A percentile compares a stretch with the other conserved stretches of the same genome.
These are phyloP conservation scores for Macrophomina pseudophaseolina DNA, from an alignment of 2,329 filamentous ascomycete genomes.

Conservation along the genomic window DNA sequence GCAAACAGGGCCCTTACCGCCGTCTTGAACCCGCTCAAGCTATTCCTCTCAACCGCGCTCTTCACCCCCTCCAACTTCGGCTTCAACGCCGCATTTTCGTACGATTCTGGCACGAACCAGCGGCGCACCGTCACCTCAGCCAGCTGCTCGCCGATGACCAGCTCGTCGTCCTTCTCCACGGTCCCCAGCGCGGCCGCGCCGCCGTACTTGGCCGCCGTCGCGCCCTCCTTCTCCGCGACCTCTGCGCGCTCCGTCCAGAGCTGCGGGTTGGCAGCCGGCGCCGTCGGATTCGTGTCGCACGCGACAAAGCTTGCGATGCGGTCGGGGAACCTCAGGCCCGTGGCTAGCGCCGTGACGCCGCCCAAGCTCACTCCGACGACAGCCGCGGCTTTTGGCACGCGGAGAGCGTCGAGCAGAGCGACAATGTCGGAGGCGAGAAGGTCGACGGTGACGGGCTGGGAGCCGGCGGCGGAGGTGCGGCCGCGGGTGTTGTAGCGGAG, in stretches of 20 bases:
- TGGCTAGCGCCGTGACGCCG: slow-evolving; percentile 76
- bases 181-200: slow-evolving; percentile 30
- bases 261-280: slow-evolving; percentile 74
- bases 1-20: slow-evolving; percentile 73
- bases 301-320: slow-evolving; percentile 68
- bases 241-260: slow-evolving; percentile 80
- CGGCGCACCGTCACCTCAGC: slow-evolving; percentile 73
- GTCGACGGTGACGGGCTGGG: slow-evolving; percentile 60
- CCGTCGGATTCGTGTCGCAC: slow-evolving; percentile 78
- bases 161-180: slow-evolving; percentile 48
- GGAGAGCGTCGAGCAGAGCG: slow-evolving; percentile 69
- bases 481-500: slow-evolving; percentile 80
- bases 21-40: slow-evolving; percentile 70
- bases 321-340: slow-evolving; percentile 68
- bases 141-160: slow-evolving; percentile 66
- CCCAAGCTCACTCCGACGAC: slow-evolving; percentile 82
- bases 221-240: slow-evolving; percentile 64
- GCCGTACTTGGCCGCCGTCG: slow-evolving; percentile 35
- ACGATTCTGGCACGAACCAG: slow-evolving; percentile 72
- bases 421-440: slow-evolving; percentile 71
- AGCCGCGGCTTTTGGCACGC: slow-evolving; percentile 68
- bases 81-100: slow-evolving; percentile 58
- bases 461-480: slow-evolving; percentile 53
- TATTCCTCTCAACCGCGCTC: slow-evolving; percentile 72
- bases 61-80: slow-evolving; percentile 64